phyloP scores from a whole-genome alignment of 176 grass and related monocot genomes.

The Carex scoparia region DNA sequence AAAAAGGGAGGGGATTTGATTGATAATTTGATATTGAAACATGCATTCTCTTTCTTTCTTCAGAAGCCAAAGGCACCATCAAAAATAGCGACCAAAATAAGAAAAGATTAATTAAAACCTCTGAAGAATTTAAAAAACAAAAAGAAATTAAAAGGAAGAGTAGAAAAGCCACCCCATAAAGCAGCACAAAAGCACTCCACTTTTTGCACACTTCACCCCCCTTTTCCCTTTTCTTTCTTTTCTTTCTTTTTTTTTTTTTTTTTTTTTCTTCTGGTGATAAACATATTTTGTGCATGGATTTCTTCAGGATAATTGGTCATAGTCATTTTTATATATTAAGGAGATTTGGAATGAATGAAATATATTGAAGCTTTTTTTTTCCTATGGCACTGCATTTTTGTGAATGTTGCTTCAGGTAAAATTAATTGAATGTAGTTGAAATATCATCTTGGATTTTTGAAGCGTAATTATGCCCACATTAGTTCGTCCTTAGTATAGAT shows the following conservation, averaged over 20 bases:
- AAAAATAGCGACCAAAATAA: neutral
- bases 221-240: neutral
- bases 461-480: neutral
- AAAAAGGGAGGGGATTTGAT: neutral
- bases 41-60: neutral
- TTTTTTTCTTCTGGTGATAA: neutral
- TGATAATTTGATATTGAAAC: neutral
- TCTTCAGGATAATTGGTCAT: neutral
- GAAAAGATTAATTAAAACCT: neutral
- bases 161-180: slow-evolving; percentile 3
- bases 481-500: neutral
- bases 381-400: neutral
- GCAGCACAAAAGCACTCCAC: slow-evolving; percentile 16
- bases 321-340: neutral
- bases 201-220: slow-evolving; percentile 23
- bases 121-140: neutral
- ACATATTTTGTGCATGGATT: neutral
- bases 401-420: neutral
- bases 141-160: slow-evolving; percentile 5
- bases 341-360: neutral
- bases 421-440: neutral
- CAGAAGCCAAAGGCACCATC: neutral
- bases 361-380: neutral
- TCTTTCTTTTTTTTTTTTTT: neutral
- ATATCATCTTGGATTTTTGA: no score